Conservation (phyloP, 2,329 filamentous ascomycete species). For the Fusarium paranaense region DNA sequence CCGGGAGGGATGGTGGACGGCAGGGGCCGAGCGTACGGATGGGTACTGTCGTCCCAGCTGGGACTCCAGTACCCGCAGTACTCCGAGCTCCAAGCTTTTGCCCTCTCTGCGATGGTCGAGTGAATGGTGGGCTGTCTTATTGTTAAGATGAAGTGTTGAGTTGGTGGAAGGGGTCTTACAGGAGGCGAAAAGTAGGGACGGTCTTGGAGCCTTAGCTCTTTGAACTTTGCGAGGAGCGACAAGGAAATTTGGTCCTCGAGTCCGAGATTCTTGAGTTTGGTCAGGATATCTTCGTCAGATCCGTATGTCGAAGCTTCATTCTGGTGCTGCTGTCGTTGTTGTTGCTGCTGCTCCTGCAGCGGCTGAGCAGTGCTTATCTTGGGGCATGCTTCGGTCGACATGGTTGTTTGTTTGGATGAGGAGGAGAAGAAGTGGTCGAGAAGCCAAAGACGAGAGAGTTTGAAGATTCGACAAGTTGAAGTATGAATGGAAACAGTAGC, state of each 20-base stretch:
- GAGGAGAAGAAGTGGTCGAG: neutral
- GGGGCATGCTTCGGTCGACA: neutral
- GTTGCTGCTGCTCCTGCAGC: neutral
- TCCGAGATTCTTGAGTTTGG: neutral
- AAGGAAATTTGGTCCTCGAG: neutral
- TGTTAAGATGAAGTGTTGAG: too few relatives aligned
- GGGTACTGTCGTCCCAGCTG: neutral
- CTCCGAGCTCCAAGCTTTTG: neutral
- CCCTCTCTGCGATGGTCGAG: neutral
- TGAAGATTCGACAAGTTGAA: neutral
- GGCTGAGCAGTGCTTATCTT: neutral
- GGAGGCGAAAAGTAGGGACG: neutral
- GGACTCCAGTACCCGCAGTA: conserved; percentile 2
- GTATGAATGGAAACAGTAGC: neutral
- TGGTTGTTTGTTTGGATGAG: neutral
- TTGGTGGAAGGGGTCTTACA: neutral
- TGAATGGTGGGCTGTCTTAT: neutral
- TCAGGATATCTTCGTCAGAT: neutral
- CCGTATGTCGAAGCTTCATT: neutral
- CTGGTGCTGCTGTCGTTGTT: neutral
- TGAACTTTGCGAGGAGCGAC: neutral
- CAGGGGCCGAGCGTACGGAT: neutral
- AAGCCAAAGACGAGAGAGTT: neutral
- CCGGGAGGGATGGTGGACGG: neutral
- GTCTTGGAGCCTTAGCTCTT: neutral